Evolutionary conservation across 805 yeast species (phyloP).

Genomic region (Wickerhamiella domercqiae): DNA sequence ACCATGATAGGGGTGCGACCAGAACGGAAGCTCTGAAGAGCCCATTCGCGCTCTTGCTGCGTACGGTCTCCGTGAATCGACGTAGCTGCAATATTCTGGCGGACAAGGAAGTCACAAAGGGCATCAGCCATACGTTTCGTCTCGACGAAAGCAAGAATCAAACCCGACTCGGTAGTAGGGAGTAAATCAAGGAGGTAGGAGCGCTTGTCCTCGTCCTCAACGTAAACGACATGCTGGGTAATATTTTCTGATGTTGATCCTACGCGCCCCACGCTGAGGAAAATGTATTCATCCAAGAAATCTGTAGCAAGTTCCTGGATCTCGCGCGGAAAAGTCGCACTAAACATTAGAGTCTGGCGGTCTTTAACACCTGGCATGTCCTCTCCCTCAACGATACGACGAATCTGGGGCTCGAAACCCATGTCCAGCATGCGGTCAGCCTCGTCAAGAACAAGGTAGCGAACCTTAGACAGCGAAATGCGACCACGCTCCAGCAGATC

Average conservation of each 20-base stretch:
- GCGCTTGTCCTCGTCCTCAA: conserved; percentile 86
- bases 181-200: conserved; percentile 79
- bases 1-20: conserved; percentile 90
- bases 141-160: conserved; percentile 91
- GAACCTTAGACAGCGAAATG: conserved; percentile 77
- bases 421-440: conserved; percentile 99
- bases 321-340: conserved; percentile 98
- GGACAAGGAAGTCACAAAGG: conserved; percentile 78
- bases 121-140: conserved; percentile 98
- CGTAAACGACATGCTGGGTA: conserved; percentile 83
- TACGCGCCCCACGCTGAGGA: conserved; percentile 95
- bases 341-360: conserved; percentile 96
- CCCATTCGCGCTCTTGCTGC: conserved; percentile 95
- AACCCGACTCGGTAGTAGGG: conserved; percentile 60
- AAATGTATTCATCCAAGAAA: conserved; percentile 88
- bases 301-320: conserved; percentile 95
- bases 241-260: conserved; percentile 98
- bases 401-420: conserved; percentile 99
- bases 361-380: conserved; percentile 87
- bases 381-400: conserved; percentile 94
- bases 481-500: conserved; percentile 92
- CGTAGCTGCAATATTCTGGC: conserved; percentile 87
- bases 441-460: conserved; percentile 90
- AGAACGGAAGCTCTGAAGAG: conserved; percentile 80
- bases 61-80: conserved; percentile 99